These are phyloP conservation scores for Puccinia triticina DNA, from an alignment of 1,284 basidiomycete genomes.

Conservation along the genomic window DNA sequence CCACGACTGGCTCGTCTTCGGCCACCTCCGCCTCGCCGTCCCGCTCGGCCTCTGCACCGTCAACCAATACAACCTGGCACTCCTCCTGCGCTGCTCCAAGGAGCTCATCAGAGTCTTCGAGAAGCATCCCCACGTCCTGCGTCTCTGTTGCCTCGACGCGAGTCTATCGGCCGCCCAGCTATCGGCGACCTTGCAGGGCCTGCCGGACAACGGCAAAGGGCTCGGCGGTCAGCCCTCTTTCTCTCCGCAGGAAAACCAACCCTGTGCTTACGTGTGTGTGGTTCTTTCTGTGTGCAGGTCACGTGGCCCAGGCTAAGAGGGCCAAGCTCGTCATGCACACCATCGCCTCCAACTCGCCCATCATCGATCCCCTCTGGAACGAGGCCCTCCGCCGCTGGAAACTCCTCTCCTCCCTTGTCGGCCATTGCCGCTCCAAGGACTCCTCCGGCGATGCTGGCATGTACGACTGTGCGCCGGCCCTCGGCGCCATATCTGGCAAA, in stretches of 20 bases:
- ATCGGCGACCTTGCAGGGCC: conserved; percentile 38
- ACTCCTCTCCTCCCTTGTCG: conserved; percentile 28
- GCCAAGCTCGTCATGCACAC: conserved; percentile 34
- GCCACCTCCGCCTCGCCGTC: conserved; percentile 39
- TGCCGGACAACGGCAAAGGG: conserved; percentile 50
- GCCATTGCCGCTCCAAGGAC: conserved; percentile 41
- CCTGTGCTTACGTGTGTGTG: no score
- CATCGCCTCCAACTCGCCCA: conserved; percentile 23
- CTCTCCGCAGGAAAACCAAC: no score
- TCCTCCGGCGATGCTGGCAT: conserved; percentile 7
- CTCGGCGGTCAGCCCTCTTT: conserved; percentile 40
- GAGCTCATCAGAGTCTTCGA: conserved; percentile 48
- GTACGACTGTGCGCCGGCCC: background rate
- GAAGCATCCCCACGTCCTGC: conserved; percentile 38
- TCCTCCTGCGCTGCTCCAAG: conserved; percentile 48
- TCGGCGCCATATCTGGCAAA: conserved; percentile 39
- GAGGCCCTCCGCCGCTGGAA: conserved; percentile 43
- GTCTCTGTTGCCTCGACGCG: conserved; percentile 27
- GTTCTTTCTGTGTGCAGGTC: no score
- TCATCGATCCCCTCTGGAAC: conserved; percentile 27
- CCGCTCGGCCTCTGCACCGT: conserved; percentile 49
- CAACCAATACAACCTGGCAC: conserved; percentile 47
- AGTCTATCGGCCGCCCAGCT: conserved; percentile 38
- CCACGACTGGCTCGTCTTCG: conserved; percentile 42
- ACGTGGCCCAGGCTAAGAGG: conserved; percentile 45